phyloP scores from a whole-genome alignment of 139 green algal genomes.

The Bryopsis sp. region DNA sequence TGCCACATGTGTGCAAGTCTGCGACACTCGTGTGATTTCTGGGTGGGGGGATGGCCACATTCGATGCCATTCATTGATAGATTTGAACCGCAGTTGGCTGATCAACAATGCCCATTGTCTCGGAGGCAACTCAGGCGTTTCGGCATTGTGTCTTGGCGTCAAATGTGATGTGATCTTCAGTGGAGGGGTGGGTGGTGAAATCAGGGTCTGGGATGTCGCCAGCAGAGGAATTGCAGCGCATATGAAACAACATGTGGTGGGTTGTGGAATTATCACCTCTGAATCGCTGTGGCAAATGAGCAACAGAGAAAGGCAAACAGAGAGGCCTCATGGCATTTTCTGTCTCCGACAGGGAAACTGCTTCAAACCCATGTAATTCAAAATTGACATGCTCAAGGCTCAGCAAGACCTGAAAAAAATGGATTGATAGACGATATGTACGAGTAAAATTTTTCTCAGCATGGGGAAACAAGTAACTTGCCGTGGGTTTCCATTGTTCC shows the following conservation, averaged over 20 bases:
- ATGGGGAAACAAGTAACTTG: too few species aligned
- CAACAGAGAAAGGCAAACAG: too few species aligned
- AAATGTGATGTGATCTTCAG: not conserved
- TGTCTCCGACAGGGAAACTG: too few species aligned
- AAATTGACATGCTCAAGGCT: too few species aligned
- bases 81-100: not conserved
- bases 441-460: too few species aligned
- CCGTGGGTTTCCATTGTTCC: too few species aligned
- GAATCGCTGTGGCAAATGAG: too few species aligned
- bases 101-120: not conserved
- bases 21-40: not conserved
- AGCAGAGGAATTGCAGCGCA: not conserved
- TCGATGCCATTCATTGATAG: not conserved
- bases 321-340: too few species aligned
- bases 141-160: not conserved
- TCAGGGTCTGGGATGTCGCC: not conserved
- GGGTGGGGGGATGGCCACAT: not conserved
- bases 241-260: not conserved
- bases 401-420: too few species aligned
- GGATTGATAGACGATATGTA: too few species aligned
- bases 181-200: not conserved
- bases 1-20: not conserved
- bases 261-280: too few species aligned
- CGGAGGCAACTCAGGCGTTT: not conserved
- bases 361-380: too few species aligned